Conservation (phyloP, 768 basidiomycete genomes). For the Serendipita sp. region DNA sequence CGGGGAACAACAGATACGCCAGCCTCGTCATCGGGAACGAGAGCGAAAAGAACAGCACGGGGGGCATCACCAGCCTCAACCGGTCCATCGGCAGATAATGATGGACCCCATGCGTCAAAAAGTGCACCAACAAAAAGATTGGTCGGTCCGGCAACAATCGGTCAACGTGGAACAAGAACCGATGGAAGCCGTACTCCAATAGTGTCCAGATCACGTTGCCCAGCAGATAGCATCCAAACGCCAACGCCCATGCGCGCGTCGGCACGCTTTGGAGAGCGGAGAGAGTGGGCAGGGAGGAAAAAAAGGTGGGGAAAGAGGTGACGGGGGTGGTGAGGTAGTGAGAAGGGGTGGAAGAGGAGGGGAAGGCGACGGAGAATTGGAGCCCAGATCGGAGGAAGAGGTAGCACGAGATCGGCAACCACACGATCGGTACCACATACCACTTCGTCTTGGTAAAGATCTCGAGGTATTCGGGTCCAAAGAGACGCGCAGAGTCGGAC, state of each 20-base stretch:
- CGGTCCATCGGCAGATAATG: conserved; percentile 97
- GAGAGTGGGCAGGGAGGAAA: conserved; percentile 21
- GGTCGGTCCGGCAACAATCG: conserved; percentile 69
- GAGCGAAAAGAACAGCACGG: conserved; percentile 57
- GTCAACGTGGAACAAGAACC: conserved; percentile 96
- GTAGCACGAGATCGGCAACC: conserved; percentile 75
- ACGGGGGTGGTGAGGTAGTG: conserved; percentile 9
- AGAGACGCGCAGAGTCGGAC: conserved; percentile 68
- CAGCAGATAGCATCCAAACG: conserved; percentile 52
- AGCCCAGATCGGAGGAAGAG: conserved; percentile 67
- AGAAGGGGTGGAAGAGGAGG: conserved; percentile 12
- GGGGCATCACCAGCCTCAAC: conserved; percentile 94
- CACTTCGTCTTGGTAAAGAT: conserved; percentile 77
- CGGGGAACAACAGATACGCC: conserved; percentile 67
- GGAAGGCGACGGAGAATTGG: conserved; percentile 36
- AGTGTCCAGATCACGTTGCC: conserved; percentile 92
- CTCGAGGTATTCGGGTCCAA: conserved; percentile 71
- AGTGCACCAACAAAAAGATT: conserved; percentile 70
- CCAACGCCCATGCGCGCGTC: conserved; percentile 34
- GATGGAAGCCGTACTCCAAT: conserved; percentile 83
- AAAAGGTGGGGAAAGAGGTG: neutral
- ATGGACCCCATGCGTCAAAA: conserved; percentile 87
- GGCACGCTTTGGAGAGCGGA: conserved; percentile 9
- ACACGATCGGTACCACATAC: conserved; percentile 85
- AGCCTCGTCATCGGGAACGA: conserved; percentile 75